These are phyloP conservation scores for Chrysopogon serrulatus DNA, from an alignment of 176 grass and related monocot species.

Conservation along the genomic window DNA sequence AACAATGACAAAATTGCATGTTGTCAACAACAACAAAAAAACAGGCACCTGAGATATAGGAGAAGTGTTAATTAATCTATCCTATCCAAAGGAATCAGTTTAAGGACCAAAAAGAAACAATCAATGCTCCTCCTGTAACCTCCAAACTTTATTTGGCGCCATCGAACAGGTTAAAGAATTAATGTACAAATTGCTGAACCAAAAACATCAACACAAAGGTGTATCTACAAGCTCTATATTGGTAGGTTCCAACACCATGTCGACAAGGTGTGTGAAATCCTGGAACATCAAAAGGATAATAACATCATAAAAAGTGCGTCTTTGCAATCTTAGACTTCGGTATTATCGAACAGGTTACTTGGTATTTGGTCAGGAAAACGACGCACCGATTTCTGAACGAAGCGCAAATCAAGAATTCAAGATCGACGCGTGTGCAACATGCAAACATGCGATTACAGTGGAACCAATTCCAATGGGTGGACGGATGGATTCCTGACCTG, in stretches of 20 bases:
- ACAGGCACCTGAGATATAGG: too few relatives aligned
- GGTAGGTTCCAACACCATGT: neutral
- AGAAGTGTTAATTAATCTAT: neutral
- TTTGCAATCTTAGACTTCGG: neutral
- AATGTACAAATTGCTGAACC: neutral
- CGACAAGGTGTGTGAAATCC: neutral
- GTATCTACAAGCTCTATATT: neutral
- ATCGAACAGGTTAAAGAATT: neutral
- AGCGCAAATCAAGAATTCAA: neutral
- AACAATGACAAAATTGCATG: too few relatives aligned
- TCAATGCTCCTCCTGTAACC: neutral
- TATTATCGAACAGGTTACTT: neutral
- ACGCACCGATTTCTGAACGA: neutral
- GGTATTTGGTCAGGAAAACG: neutral
- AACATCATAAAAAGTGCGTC: neutral
- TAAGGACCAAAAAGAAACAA: neutral
- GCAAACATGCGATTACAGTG: constrained; percentile 14
- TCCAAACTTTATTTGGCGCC: neutral
- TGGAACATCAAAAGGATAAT: neutral
- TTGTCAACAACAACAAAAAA: too few relatives aligned
- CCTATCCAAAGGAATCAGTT: neutral
- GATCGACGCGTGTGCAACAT: neutral
- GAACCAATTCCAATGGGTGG: neutral
- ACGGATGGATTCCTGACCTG: constrained; percentile 38
- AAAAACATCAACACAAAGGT: neutral